phyloP scores from a whole-genome alignment of 768 basidiomycete genomes.

The Russula sp. region DNA sequence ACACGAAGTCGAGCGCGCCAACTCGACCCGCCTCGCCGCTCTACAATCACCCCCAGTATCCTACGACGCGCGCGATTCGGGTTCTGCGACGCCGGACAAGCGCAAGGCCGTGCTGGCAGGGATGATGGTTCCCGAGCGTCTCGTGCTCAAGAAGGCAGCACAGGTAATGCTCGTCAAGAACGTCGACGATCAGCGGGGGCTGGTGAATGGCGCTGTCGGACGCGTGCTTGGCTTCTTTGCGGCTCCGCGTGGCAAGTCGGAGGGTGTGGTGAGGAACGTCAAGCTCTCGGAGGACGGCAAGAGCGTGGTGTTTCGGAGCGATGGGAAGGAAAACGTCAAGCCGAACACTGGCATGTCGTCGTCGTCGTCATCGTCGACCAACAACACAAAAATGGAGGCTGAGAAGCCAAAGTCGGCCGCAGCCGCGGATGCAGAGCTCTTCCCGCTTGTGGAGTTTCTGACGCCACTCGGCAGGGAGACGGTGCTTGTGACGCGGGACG shows the following conservation, averaged over 20 bases:
- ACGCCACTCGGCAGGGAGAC: constrained; percentile 45
- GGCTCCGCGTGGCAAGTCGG: constrained; percentile 35
- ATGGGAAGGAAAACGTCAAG: constrained; percentile 40
- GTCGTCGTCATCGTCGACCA: background rate
- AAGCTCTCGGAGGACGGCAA: constrained; percentile 37
- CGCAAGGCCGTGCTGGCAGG: constrained; percentile 56
- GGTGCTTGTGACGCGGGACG: constrained; percentile 50
- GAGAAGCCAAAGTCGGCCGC: constrained; percentile 33
- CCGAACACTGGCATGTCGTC: background rate
- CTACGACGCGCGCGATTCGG: constrained; percentile 55
- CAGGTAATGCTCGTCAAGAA: constrained; percentile 76
- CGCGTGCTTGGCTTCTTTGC: constrained; percentile 53
- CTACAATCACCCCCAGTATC: constrained; percentile 44
- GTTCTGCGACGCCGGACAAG: constrained; percentile 41
- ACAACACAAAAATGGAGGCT: constrained; percentile 33
- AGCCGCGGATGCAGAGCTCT: constrained; percentile 41
- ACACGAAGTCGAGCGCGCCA: constrained; percentile 65
- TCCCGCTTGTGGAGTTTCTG: constrained; percentile 49
- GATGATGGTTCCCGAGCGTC: constrained; percentile 55
- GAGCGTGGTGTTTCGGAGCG: constrained; percentile 30
- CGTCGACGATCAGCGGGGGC: constrained; percentile 45
- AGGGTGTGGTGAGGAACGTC: constrained; percentile 40
- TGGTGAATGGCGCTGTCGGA: constrained; percentile 73
- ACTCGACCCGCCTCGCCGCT: constrained; percentile 50
- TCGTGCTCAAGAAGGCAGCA: constrained; percentile 58